phyloP scores from a whole-genome alignment of 192 early-diverging fungal genomes.

The Mortierella claussenii region DNA sequence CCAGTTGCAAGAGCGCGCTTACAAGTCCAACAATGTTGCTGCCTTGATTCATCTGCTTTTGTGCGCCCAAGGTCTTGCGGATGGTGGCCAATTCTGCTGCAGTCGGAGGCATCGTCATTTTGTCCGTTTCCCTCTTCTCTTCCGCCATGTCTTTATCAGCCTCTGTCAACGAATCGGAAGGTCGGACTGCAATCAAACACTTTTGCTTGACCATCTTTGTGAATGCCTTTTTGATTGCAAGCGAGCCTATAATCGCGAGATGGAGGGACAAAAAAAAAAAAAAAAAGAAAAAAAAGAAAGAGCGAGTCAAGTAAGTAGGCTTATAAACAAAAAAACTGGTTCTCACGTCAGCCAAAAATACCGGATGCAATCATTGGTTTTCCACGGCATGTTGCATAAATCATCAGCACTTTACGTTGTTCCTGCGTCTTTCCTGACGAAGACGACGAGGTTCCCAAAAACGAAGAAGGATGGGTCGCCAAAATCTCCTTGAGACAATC shows the following conservation, averaged over 20 bases:
- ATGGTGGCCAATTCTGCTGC: constrained; percentile 69
- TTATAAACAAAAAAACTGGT: no score
- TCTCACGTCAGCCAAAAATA: no score
- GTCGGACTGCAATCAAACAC: constrained; percentile 67
- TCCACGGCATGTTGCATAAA: no score
- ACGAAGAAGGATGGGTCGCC: background rate
- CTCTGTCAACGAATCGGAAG: constrained; percentile 68
- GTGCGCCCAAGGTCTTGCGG: constrained; percentile 56
- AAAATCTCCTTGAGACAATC: constrained; percentile 49
- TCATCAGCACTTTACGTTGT: constrained; percentile 13
- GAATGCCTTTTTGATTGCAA: constrained; percentile 48
- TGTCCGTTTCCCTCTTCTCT: constrained; percentile 66
- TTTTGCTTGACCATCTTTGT: constrained; percentile 69
- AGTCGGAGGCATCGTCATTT: constrained; percentile 65
- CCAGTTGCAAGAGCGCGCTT: no score
- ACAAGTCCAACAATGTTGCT: constrained; percentile 63
- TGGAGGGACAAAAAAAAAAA: constrained; percentile 2
- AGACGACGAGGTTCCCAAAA: constrained; percentile 13
- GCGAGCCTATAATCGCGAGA: constrained; percentile 2
- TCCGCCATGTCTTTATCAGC: constrained; percentile 70
- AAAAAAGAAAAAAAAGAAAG: background rate
- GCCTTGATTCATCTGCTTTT: constrained; percentile 58
- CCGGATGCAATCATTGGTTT: no score
- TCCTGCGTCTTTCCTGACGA: background rate
- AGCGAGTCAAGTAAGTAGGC: no score